phyloP scores from a whole-genome alignment of 2,329 filamentous ascomycete species.

The Pezicula radicicola region DNA sequence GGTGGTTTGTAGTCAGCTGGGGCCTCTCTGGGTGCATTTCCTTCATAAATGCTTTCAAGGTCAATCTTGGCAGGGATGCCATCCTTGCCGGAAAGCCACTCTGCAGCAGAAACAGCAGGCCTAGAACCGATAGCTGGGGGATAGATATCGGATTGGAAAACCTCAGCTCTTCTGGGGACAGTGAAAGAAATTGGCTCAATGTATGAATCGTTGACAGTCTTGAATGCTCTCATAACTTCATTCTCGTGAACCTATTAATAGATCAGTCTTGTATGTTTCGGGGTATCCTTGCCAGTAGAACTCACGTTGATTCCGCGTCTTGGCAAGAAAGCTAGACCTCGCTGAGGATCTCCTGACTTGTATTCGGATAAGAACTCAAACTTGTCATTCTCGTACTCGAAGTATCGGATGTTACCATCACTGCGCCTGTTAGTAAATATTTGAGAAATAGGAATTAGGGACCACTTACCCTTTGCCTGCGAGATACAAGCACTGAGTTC shows the following conservation, averaged over 20 bases:
- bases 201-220: constrained; percentile 92
- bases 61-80: constrained; percentile 88
- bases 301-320: constrained; percentile 88
- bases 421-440: constrained; percentile 38
- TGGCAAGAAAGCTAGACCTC: constrained; percentile 90
- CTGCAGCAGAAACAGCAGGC: constrained; percentile 72
- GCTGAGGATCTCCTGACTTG: constrained; percentile 93
- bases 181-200: constrained; percentile 98
- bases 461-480: constrained; percentile 86
- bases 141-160: constrained; percentile 96
- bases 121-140: constrained; percentile 80
- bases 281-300: constrained; percentile 5
- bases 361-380: constrained; percentile 97
- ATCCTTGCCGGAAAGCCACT: constrained; percentile 87
- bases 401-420: constrained; percentile 99
- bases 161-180: constrained; percentile 87
- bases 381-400: constrained; percentile 97
- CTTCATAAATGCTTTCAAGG: constrained; percentile 87
- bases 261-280: constrained; percentile 14
- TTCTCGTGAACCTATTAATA: constrained; percentile 76
- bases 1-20: constrained; percentile 64
- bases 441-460: not conserved
- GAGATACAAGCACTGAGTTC: constrained; percentile 91
- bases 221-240: constrained; percentile 92
- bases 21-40: constrained; percentile 75